Evolutionary conservation across 257 asterid species (phyloP), one percentile per base, ranked within the genome.

Genomic region (Ocimum tenuiflorum): DNA sequence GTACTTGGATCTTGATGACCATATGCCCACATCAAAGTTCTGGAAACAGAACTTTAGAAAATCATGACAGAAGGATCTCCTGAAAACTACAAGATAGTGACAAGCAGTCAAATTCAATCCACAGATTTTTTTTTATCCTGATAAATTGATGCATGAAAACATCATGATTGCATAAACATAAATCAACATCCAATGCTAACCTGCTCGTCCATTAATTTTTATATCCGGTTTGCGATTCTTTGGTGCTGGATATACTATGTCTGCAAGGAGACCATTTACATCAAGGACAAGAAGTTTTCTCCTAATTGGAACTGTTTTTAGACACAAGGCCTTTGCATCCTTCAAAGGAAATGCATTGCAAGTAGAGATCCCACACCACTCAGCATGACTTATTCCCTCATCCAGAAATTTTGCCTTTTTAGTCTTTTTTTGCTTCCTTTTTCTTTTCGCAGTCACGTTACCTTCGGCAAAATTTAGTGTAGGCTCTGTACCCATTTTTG

Each of bases 1-100:
- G 69, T 84, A 92, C 98, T 84, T 85, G 65, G 91, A 29, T 82
- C 96, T 83, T 55, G 99, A 92, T 63, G 99, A 86, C 99, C 99
- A 92, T 69, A 92, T 79, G 75, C 86, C 97, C 62, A 92, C 96
- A 63, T 89, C 82, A 77, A 92, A 92, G 54, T 79, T 92, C 79
- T 87, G 80, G 70, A 82, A 87, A 82, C 99, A 92, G 68, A 92
- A 92, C 64, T 80, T 75, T 77, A 92, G 81, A 75, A 89, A 91
- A 62, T 87, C 95, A 13, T 75, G 75, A 64, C 82, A 87, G 74
- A 78, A 84, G 35, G 98, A 96, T 64, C 98, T 83, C 83, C 51
- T 84, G 79, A 79, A 81, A 77, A 89, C 98, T 91, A 79, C 79
- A 80, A 65, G 48, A 38, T 69, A 70, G 49, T 20, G 43, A 38